phyloP scores from a whole-genome alignment of 2,329 filamentous ascomycete species.

The Lomentospora prolificans region DNA sequence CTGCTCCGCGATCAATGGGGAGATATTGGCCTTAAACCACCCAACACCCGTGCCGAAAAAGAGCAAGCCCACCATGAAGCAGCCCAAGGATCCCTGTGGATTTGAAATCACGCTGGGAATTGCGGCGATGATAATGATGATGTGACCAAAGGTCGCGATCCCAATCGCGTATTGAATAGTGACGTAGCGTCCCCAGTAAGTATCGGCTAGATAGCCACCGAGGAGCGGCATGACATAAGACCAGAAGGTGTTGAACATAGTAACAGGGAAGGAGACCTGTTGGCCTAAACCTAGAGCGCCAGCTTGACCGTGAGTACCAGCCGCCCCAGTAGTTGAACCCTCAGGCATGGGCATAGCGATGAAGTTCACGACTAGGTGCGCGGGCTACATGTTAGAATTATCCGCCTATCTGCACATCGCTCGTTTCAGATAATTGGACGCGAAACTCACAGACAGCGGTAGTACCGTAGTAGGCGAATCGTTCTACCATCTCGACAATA shows the following conservation, averaged over 20 bases:
- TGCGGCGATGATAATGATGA: conserved; percentile 57
- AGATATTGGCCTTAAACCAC: conserved; percentile 67
- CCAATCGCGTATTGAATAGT: conserved; percentile 55
- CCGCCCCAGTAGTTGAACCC: conserved; percentile 44
- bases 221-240: conserved; percentile 49
- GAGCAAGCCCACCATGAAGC: conserved; percentile 51
- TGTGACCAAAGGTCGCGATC: conserved; percentile 54
- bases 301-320: conserved; percentile 26
- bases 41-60: conserved; percentile 53
- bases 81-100: conserved; percentile 45
- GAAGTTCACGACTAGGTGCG: conserved; percentile 44
- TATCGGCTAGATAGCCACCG: conserved; percentile 39
- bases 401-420: background rate
- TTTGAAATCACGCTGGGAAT: conserved; percentile 51
- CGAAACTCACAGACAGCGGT: conserved; percentile 49
- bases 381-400: background rate
- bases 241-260: conserved; percentile 47
- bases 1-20: conserved; percentile 57
- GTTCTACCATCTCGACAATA: conserved; percentile 61
- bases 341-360: conserved; percentile 47
- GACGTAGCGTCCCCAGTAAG: conserved; percentile 58
- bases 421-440: background rate
- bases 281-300: conserved; percentile 50
- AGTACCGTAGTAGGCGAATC: conserved; percentile 64
- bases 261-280: conserved; percentile 35